These are phyloP conservation scores for Neoarthrinium moseri DNA, from an alignment of 2,329 filamentous ascomycete genomes.

Conservation along the genomic window DNA sequence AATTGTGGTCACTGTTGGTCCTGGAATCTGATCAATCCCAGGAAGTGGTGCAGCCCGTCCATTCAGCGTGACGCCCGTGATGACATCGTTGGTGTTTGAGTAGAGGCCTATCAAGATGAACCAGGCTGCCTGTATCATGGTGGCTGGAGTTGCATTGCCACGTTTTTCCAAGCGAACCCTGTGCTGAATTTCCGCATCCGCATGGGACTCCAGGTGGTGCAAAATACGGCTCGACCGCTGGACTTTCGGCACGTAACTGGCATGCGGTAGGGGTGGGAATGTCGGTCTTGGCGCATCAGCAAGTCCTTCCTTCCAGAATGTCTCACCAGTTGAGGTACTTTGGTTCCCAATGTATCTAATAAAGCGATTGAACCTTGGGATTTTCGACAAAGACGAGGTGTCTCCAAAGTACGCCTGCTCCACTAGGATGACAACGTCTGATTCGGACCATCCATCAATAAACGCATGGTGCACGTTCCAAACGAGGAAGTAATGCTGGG, in stretches of 20 bases:
- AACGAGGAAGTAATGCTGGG: background rate
- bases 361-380: slow-evolving; percentile 3
- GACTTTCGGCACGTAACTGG: background rate
- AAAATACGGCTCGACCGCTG: background rate
- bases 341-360: background rate
- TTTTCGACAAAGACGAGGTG: background rate
- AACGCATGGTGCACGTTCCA: slow-evolving; percentile 1
- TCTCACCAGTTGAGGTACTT: background rate
- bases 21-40: background rate
- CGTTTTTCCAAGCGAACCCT: background rate
- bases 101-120: background rate
- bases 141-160: background rate
- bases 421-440: background rate
- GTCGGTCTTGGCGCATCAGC: background rate
- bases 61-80: background rate
- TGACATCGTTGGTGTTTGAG: background rate
- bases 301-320: background rate
- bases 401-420: background rate
- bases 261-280: background rate
- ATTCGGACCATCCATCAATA: background rate
- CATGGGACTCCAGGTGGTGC: background rate
- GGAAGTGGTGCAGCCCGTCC: background rate
- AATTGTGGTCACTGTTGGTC: slow-evolving; percentile 1
- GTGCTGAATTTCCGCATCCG: background rate
- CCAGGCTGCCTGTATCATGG: slow-evolving; percentile 2